Evolutionary conservation across 2,329 filamentous ascomycete species (phyloP).

Genomic region (Thelonectria discophora): DNA sequence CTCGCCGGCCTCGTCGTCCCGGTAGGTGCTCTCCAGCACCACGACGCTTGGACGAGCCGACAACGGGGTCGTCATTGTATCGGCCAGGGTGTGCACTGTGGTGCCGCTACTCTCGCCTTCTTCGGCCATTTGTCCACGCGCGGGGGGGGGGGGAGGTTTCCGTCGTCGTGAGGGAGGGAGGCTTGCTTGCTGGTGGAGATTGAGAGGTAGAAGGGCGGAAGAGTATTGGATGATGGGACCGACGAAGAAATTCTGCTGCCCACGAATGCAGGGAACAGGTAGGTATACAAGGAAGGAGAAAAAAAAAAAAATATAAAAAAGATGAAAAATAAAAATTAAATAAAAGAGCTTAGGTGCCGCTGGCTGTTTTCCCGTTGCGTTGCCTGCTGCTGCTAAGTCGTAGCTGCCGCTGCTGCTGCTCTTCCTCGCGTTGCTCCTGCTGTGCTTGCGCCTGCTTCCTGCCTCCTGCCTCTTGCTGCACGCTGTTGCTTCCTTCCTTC

Average conservation of each 20-base stretch:
- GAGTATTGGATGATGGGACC: no score
- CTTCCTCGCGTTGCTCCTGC: no score
- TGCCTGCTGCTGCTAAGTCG: no score
- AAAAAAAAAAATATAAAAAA: slow-evolving; percentile 12
- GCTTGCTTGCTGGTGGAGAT: neutral
- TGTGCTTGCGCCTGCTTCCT: neutral
- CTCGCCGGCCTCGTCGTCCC: slow-evolving; percentile 24
- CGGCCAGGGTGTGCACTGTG: slow-evolving; percentile 31
- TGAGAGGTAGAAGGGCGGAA: slow-evolving; percentile 13
- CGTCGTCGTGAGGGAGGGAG: no score
- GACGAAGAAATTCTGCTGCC: no score
- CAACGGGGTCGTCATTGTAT: slow-evolving; percentile 34
- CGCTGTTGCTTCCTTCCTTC: slow-evolving; percentile 21
- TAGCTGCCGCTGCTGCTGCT: no score
- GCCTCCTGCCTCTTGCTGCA: neutral
- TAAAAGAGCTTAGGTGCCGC: no score
- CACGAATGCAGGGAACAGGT: slow-evolving; percentile 14
- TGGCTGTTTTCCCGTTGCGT: no score
- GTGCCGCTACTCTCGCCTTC: slow-evolving; percentile 30
- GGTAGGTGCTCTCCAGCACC: slow-evolving; percentile 37
- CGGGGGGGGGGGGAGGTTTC: slow-evolving; percentile 3
- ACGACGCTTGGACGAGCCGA: slow-evolving; percentile 33
- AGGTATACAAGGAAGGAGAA: neutral
- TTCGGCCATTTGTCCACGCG: slow-evolving; percentile 32
- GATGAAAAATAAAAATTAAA: slow-evolving; percentile 3